Percentiles rank a stretch among this genome's conserved stretches.
phyloP scores from a whole-genome alignment of 1,284 basidiomycete genomes.

The Pseudozyma hubeiensis region DNA sequence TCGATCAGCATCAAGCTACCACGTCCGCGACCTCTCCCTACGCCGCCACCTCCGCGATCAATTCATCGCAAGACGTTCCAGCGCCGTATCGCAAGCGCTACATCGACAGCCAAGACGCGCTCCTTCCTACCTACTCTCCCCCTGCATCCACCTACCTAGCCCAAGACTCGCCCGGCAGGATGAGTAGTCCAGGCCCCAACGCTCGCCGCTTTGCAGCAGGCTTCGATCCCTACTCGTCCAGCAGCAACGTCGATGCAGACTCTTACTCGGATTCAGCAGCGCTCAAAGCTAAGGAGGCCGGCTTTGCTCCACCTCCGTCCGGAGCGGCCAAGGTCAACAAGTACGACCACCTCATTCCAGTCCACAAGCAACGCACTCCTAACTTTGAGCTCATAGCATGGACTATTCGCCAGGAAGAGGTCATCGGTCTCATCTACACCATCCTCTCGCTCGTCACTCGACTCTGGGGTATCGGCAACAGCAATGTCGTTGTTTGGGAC shows the following conservation, averaged over 20 bases:
- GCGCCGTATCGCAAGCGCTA: slow-evolving; percentile 48
- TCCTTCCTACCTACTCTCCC: slow-evolving; percentile 45
- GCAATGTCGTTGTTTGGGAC: slow-evolving; percentile 93
- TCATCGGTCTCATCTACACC: slow-evolving; percentile 79
- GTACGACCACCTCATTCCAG: slow-evolving; percentile 64
- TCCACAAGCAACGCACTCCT: slow-evolving; percentile 49
- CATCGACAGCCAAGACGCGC: slow-evolving; percentile 38
- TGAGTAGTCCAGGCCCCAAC: slow-evolving; percentile 23
- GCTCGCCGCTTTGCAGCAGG: slow-evolving; percentile 48
- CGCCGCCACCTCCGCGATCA: slow-evolving; percentile 13
- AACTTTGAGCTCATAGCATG: slow-evolving; percentile 38
- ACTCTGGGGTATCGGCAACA: slow-evolving; percentile 91
- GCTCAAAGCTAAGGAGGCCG: slow-evolving; percentile 43
- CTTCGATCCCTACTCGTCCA: slow-evolving; percentile 39
- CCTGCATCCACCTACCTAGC: slow-evolving; percentile 15
- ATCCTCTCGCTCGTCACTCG: slow-evolving; percentile 92
- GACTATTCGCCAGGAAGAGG: slow-evolving; percentile 52
- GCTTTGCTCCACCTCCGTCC: slow-evolving; percentile 20
- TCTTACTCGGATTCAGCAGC: slow-evolving; percentile 30
- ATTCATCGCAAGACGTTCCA: slow-evolving; percentile 23
- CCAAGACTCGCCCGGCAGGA: slow-evolving; percentile 32
- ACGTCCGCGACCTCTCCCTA: slow-evolving; percentile 11
- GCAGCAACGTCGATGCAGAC: slow-evolving; percentile 7
- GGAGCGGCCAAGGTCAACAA: slow-evolving; percentile 32
- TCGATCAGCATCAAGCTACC: slow-evolving; percentile 9